phyloP scores from a whole-genome alignment of 179 eudicot genomes.

The Dionaea muscipula region DNA sequence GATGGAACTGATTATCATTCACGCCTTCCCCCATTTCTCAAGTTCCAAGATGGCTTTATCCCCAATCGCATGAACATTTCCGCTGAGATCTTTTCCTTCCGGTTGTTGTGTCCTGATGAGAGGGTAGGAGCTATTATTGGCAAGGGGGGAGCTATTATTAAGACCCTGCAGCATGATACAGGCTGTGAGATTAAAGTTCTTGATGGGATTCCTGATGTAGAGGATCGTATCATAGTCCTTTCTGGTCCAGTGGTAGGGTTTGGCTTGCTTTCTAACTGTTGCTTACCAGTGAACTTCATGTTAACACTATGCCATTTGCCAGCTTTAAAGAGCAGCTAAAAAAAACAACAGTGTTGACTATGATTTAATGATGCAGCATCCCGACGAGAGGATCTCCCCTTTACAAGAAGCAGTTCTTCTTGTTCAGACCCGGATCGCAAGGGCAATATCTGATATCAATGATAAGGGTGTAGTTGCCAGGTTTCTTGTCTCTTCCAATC shows the following conservation, averaged over 20 bases:
- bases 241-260: slow-evolving; percentile 82
- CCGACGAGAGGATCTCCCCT: slow-evolving; percentile 71
- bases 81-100: slow-evolving; percentile 40
- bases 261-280: slow-evolving; percentile 2
- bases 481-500: slow-evolving; percentile 71
- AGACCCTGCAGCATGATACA: slow-evolving; percentile 63
- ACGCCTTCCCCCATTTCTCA: slow-evolving; percentile 17
- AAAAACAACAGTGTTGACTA: not conserved
- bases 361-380: slow-evolving; percentile 49
- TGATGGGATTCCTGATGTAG: slow-evolving; percentile 47
- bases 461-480: slow-evolving; percentile 50
- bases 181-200: slow-evolving; percentile 82
- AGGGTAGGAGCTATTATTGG: slow-evolving; percentile 87
- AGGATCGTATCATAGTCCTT: slow-evolving; percentile 65
- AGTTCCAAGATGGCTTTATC: slow-evolving; percentile 31
- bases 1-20: slow-evolving; percentile 26
- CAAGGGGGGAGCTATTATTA: slow-evolving; percentile 73
- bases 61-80: slow-evolving; percentile 37
- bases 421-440: slow-evolving; percentile 52
- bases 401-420: slow-evolving; percentile 89
- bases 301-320: not conserved
- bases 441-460: slow-evolving; percentile 52
- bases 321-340: not conserved
- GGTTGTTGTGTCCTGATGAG: slow-evolving; percentile 65
- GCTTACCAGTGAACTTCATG: not conserved